phyloP scores from a whole-genome alignment of 176 grass and related monocot species.

The Musa schizocarpa region DNA sequence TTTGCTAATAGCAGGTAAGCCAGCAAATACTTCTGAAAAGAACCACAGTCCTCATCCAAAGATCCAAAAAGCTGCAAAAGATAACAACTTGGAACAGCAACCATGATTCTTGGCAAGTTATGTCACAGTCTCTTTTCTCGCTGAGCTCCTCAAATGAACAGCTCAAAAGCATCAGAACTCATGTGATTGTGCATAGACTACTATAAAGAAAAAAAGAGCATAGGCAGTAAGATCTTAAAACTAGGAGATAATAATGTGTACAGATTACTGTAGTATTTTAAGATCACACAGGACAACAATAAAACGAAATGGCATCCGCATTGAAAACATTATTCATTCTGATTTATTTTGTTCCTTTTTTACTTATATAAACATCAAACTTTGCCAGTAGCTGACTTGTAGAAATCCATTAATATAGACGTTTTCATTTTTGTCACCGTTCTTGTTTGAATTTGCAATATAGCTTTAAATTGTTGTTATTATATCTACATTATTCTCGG shows the following conservation, averaged over 20 bases:
- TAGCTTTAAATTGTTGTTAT: neutral
- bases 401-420: neutral
- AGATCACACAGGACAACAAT: neutral
- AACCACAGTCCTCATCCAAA: constrained; percentile 45
- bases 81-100: constrained; percentile 39
- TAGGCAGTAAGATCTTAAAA: too few relatives aligned
- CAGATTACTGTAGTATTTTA: too few relatives aligned
- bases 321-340: neutral
- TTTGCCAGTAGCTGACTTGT: neutral
- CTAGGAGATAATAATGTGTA: too few relatives aligned
- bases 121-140: constrained; percentile 35
- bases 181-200: constrained; percentile 3
- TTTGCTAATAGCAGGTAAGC: constrained; percentile 49
- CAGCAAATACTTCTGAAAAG: constrained; percentile 54
- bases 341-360: neutral
- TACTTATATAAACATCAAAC: neutral
- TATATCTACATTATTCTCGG: neutral
- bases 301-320: neutral
- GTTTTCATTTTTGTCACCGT: too few relatives aligned
- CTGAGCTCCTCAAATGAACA: constrained; percentile 10
- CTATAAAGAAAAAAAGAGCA: constrained; percentile 27
- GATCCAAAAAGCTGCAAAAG: constrained; percentile 45
- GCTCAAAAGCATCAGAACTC: constrained; percentile 5
- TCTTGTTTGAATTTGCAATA: too few relatives aligned
- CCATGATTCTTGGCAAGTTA: constrained; percentile 33